Evolutionary conservation across 2,329 filamentous ascomycete species (phyloP).

Genomic region (Cercospora zeina): DNA sequence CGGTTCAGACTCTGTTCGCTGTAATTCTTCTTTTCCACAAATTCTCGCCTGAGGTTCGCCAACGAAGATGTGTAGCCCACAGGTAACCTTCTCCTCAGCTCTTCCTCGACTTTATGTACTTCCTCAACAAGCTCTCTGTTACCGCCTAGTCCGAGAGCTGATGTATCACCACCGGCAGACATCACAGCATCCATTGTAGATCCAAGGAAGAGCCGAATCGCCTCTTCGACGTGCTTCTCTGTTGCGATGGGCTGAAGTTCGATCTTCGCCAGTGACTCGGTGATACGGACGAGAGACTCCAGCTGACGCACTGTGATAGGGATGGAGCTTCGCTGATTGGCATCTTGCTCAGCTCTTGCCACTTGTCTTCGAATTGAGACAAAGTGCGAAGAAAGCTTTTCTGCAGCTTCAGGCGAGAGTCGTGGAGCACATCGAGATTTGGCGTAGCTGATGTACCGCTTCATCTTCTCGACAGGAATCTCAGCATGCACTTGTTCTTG

Average conservation of each 20-base stretch:
- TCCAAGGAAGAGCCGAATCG: constrained; percentile 92
- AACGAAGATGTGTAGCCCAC: constrained; percentile 95
- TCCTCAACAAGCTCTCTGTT: constrained; percentile 91
- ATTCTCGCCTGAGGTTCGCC: constrained; percentile 80
- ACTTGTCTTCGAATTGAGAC: constrained; percentile 94
- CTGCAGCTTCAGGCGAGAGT: constrained; percentile 83
- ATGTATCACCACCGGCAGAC: constrained; percentile 55
- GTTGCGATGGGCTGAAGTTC: constrained; percentile 82
- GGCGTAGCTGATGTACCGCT: constrained; percentile 95
- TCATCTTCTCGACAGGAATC: constrained; percentile 94
- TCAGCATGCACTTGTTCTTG: constrained; percentile 89
- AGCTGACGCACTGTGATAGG: constrained; percentile 97
- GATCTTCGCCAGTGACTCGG: constrained; percentile 91
- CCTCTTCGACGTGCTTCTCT: constrained; percentile 92
- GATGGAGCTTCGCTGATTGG: constrained; percentile 87
- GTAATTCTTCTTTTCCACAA: constrained; percentile 89
- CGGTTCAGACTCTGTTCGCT: constrained; percentile 82
- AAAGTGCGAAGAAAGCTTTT: constrained; percentile 96
- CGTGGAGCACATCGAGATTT: constrained; percentile 93
- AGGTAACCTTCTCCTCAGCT: constrained; percentile 77
- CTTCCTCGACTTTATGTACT: constrained; percentile 80
- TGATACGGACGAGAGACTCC: constrained; percentile 95
- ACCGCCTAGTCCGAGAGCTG: constrained; percentile 74
- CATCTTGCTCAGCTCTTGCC: constrained; percentile 83
- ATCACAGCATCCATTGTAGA: constrained; percentile 94